These are phyloP conservation scores for Cercospora sojina DNA, from an alignment of 2,329 filamentous ascomycete genomes.

Conservation along the genomic window DNA sequence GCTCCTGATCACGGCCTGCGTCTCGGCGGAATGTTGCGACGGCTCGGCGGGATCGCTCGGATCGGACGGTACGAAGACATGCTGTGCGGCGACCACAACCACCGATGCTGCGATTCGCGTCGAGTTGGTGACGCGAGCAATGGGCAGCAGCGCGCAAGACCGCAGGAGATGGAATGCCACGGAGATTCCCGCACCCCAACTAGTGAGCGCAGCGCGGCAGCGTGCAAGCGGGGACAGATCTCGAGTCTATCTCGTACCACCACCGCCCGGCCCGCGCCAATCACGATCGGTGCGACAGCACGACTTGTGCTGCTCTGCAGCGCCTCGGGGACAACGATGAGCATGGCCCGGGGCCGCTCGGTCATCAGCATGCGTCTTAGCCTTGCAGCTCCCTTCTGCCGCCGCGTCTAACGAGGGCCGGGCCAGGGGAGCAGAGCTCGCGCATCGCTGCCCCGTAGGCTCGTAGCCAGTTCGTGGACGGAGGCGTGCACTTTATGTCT, in stretches of 20 bases:
- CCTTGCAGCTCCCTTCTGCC: slow-evolving; percentile 12
- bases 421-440: slow-evolving; percentile 3
- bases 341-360: too few species aligned
- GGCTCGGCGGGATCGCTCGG: neutral
- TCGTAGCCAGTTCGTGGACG: neutral
- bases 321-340: slow-evolving; percentile 4
- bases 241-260: slow-evolving; percentile 10
- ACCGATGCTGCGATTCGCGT: neutral
- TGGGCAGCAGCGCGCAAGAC: neutral
- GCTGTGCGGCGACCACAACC: neutral
- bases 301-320: slow-evolving; percentile 1
- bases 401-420: slow-evolving; percentile 8
- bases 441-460: slow-evolving; percentile 9
- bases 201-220: slow-evolving; percentile 9
- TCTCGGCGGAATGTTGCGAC: neutral
- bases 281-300: neutral
- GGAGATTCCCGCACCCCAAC: neutral
- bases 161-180: slow-evolving; percentile 8
- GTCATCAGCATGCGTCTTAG: slow-evolving; percentile 14
- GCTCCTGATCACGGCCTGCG: neutral
- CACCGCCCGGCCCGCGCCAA: slow-evolving; percentile 1
- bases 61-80: neutral
- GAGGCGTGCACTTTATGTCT: neutral
- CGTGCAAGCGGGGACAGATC: slow-evolving; percentile 6
- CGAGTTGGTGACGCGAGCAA: neutral